Base-by-base conservation (phyloP, 495 filamentous ascomycete species). In the Coniosporium apollinis region DNA sequence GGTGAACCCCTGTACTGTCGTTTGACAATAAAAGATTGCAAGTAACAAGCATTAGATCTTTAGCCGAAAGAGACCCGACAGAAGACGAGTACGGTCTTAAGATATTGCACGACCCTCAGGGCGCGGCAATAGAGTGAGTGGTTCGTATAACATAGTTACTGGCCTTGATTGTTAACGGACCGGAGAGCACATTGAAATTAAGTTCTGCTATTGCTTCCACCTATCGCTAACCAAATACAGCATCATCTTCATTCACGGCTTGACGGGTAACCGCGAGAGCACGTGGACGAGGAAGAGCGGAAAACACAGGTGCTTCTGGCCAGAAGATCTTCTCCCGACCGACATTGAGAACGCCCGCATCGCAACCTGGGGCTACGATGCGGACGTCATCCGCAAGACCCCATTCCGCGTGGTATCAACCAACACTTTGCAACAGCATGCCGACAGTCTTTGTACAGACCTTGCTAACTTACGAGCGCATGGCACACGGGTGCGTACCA, bases 331-430 rank as follows among this genome's bases (percentile, higher is more conserved):
- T 28, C 50, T 72, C 14, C 60, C 64, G 11, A 22, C 8, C 10
- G 55, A 59, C 18, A 41, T 67, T 11, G 65, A 60, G 16, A 36
- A 58, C 33, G 59, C 58, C 1, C 57, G 66, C 20, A 52, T 69
- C 28, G 39, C 61, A 28, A 63, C 49, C n/a, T 70, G 61, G 56
- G 66, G 66, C 6, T 69, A 69, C 44, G 58, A 66, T 52, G 45
- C 54, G 15, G 47, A 48, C 24, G 24, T 26, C 13, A 13, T 26
- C 24, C 24, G 54, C 52, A 19, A n/a, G n/a, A n/a, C n/a, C n/a
- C n/a, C 48, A 49, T 26, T 26, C 24, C 24, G 13, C 24, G 13
- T 26, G 24, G 24, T 26, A 8, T 26, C 24, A 26, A 26, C 9
- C 2, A 26, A 26, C 24, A 9, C 24, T 8, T 9, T 26, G 9